Base-by-base conservation (phyloP, 371 early-diverging fungal species). In the Lichtheimia corymbifera region DNA sequence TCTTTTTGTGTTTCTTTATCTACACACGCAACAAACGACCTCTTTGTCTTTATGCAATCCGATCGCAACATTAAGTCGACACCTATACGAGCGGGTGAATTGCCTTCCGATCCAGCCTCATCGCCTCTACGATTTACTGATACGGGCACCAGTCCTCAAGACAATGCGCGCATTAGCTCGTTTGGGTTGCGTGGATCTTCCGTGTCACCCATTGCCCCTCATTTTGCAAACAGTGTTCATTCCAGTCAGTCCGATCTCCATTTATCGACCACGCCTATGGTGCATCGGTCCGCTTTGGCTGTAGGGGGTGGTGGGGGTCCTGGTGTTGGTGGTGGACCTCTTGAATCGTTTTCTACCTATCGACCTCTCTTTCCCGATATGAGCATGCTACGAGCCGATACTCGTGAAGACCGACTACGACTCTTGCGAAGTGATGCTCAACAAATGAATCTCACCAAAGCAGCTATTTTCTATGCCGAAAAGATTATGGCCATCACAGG, bases 351-450 rank as follows among this genome's bases (percentile, higher is more conserved):
- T 35, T 35, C 35, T 35, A 41, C 56, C 50, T 30, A 27, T 40
- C 51, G 59, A 14, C 50, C 17, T 44, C 49, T 54, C 55, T 49
- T 27, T 52, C 40, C 57, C 18, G 58, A 28, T 57, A 7, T 58
- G 25, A 35, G 57, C n/a, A 56, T 45, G 57, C 63, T 20, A 41
- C 52, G 58, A 52, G 50, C 54, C 4, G 50, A 50, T 63, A 44
- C 52, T 15, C 60, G 65, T 17, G 65, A 64, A 42, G 65, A 59
- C 25, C 65, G 65, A 27, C 59, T 64, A 15, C 65, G 65, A 4
- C 30, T 50, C 55, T 18, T 64, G 30, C 55, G 47, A 17, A 25
- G 54, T 22, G 65, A 64, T 15, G 65, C 65, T 3, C 54, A 59
- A 18, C 65, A 64, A 12, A 44, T 52, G 15, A 55, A 64, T 50